Conservation (phyloP, 148 eudicot species). For the Heliamphora exappendiculata region DNA sequence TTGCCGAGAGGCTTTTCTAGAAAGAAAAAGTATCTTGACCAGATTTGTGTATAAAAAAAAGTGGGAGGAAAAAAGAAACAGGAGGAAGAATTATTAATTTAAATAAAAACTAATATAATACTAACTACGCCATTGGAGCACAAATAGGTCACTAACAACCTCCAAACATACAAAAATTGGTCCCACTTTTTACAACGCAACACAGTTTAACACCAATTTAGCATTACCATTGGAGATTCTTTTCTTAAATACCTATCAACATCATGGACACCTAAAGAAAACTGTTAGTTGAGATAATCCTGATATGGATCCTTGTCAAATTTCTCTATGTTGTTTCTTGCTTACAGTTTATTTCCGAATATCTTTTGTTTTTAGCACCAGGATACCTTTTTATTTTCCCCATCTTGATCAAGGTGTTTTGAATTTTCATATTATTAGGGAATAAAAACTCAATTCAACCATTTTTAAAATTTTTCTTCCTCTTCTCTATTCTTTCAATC, state of each 20-base stretch:
- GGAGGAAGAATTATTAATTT: too few relatives aligned
- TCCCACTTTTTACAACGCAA: too few relatives aligned
- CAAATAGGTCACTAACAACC: too few relatives aligned
- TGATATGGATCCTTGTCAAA: background rate
- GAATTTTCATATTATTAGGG: background rate
- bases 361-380: background rate
- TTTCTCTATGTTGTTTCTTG: background rate
- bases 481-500: conserved; percentile 1
- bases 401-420: background rate
- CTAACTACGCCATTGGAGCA: too few relatives aligned
- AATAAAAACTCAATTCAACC: background rate
- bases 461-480: background rate
- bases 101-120: too few relatives aligned
- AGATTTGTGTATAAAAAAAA: too few relatives aligned
- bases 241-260: background rate
- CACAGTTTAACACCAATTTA: too few relatives aligned
- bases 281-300: background rate
- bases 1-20: too few relatives aligned
- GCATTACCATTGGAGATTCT: too few relatives aligned
- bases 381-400: background rate
- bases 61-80: too few relatives aligned
- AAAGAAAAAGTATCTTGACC: too few relatives aligned
- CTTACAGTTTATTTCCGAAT: background rate
- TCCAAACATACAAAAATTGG: too few relatives aligned
- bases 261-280: background rate